These are phyloP conservation scores for Cladosporium sp. DNA, from an alignment of 2,329 filamentous ascomycete genomes.

Conservation along the genomic window DNA sequence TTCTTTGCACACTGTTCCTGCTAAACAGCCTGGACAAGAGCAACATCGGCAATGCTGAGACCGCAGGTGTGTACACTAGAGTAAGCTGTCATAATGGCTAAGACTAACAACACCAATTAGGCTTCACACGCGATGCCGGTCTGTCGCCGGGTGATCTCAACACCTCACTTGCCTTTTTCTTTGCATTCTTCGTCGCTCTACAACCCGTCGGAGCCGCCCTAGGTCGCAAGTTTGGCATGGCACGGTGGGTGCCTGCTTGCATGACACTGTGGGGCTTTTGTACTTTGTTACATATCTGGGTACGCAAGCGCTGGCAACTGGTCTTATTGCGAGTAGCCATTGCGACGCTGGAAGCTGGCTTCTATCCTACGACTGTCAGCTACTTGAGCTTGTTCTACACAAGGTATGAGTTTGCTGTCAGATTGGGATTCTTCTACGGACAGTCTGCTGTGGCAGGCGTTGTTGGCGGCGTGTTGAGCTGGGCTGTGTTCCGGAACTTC, in stretches of 20 bases:
- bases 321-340: constrained; percentile 50
- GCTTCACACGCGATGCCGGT: constrained; percentile 61
- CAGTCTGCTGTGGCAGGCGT: constrained; percentile 60
- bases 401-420: constrained; percentile 57
- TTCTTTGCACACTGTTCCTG: constrained; percentile 55
- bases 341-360: constrained; percentile 56
- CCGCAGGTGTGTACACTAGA: constrained; percentile 43
- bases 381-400: constrained; percentile 63
- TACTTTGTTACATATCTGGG: constrained; percentile 52
- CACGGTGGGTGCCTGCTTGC: constrained; percentile 58
- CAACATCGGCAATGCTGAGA: constrained; percentile 59
- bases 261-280: constrained; percentile 58
- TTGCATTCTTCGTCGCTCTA: constrained; percentile 60
- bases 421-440: constrained; percentile 59
- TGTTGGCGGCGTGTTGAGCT: constrained; percentile 58
- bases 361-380: constrained; percentile 61
- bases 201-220: constrained; percentile 61
- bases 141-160: constrained; percentile 57
- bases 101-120: neutral
- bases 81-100: too few species aligned
- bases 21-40: constrained; percentile 57
- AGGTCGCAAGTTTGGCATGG: constrained; percentile 58
- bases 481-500: constrained; percentile 51
- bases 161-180: constrained; percentile 59
- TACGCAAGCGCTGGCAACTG: constrained; percentile 51